These are phyloP conservation scores for Suhomyces kilbournensis DNA, from an alignment of 805 yeast species.

Conservation along the genomic window DNA sequence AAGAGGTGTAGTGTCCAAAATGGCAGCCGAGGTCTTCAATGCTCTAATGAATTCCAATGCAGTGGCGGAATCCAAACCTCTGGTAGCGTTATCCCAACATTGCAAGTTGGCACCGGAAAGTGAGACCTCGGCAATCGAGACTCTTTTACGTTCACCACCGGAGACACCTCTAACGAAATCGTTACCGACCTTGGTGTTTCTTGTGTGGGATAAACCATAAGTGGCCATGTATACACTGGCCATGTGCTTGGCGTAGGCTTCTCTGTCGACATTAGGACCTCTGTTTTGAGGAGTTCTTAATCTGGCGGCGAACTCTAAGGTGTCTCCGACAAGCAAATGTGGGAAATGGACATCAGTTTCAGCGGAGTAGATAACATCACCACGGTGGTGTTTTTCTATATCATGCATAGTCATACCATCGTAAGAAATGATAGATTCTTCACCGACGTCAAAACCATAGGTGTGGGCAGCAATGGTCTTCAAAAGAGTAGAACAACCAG, in stretches of 20 bases:
- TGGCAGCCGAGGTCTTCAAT: slow-evolving; percentile 57
- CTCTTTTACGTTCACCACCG: slow-evolving; percentile 86
- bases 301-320: slow-evolving; percentile 53
- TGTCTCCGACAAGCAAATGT: slow-evolving; percentile 52
- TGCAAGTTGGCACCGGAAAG: slow-evolving; percentile 61
- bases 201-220: slow-evolving; percentile 58
- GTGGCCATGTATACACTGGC: slow-evolving; percentile 18
- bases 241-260: slow-evolving; percentile 20
- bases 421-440: slow-evolving; percentile 29
- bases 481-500: slow-evolving; percentile 41
- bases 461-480: slow-evolving; percentile 38
- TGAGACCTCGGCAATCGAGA: slow-evolving; percentile 75
- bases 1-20: slow-evolving; percentile 50
- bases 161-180: slow-evolving; percentile 70
- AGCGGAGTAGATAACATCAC: slow-evolving; percentile 44
- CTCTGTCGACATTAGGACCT: slow-evolving; percentile 28
- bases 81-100: slow-evolving; percentile 80
- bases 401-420: slow-evolving; percentile 33
- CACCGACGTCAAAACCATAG: slow-evolving; percentile 35
- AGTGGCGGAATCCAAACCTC: slow-evolving; percentile 83
- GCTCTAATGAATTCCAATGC: slow-evolving; percentile 73
- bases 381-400: slow-evolving; percentile 28
- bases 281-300: slow-evolving; percentile 45
- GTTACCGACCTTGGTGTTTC: slow-evolving; percentile 58
- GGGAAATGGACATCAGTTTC: slow-evolving; percentile 60